Evolutionary conservation across 768 basidiomycete genomes (phyloP).

Genomic region (Kwoniella dejecticola): DNA sequence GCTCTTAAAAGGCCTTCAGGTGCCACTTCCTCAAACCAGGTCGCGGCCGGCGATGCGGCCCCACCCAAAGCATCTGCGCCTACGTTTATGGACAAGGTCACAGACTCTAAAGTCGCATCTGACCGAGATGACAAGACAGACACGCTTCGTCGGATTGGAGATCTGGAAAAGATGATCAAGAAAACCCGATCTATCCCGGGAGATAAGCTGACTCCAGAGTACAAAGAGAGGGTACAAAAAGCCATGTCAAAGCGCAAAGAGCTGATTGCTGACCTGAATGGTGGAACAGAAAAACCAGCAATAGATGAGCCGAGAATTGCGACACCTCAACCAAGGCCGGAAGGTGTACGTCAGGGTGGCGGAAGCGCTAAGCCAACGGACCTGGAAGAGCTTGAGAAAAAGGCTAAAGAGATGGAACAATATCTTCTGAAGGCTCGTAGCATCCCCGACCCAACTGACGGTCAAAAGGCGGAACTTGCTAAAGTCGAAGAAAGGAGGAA

Average conservation of each 20-base stretch:
- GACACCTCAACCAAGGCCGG: too few relatives aligned
- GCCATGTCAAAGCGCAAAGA: background rate
- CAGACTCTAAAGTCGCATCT: background rate
- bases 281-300: background rate
- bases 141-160: too few relatives aligned
- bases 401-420: slow-evolving; percentile 17
- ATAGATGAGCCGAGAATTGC: background rate
- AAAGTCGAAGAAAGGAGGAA: slow-evolving; percentile 12
- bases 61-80: background rate
- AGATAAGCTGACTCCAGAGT: background rate
- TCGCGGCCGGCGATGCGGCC: background rate
- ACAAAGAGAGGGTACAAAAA: slow-evolving; percentile 3
- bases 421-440: background rate
- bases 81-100: background rate
- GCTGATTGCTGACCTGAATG: background rate
- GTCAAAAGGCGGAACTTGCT: slow-evolving; percentile 2
- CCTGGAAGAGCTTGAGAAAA: background rate
- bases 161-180: slow-evolving; percentile 10
- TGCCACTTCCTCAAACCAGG: background rate
- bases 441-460: background rate
- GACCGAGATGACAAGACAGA: background rate
- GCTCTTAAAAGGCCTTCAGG: too few relatives aligned
- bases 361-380: background rate
- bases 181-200: background rate
- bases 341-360: background rate